A percentile compares a stretch with the other conserved stretches of the same genome.
Conservation (phyloP, 345 rosid species). For the Combretum micranthum region DNA sequence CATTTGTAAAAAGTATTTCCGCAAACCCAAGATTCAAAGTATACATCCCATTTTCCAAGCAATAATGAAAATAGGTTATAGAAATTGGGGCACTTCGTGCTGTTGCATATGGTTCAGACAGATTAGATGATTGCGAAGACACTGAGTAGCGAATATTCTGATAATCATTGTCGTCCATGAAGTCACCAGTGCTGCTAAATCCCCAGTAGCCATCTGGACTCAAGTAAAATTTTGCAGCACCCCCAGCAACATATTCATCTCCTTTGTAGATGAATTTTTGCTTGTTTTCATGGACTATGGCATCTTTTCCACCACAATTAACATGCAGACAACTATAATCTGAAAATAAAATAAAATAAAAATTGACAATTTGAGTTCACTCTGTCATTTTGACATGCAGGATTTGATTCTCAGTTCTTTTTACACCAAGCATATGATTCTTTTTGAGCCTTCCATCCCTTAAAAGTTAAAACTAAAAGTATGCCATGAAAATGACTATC, state of each 20-base stretch:
- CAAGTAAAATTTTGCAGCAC: slow-evolving; percentile 22
- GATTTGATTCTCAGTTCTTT: not conserved
- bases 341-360: slow-evolving; percentile 2
- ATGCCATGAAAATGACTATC: too few species aligned
- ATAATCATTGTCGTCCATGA: slow-evolving; percentile 28
- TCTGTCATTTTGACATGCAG: not conserved
- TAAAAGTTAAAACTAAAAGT: too few species aligned
- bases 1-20: slow-evolving; percentile 36
- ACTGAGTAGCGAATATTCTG: slow-evolving; percentile 7
- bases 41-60: slow-evolving; percentile 47
- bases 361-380: not conserved
- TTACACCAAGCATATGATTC: too few species aligned
- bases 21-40: slow-evolving; percentile 46
- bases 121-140: slow-evolving; percentile 11
- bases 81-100: slow-evolving; percentile 42
- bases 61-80: slow-evolving; percentile 39
- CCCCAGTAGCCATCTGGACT: slow-evolving; percentile 31
- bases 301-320: slow-evolving; percentile 45
- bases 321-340: slow-evolving; percentile 27
- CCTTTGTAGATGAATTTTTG: slow-evolving; percentile 24
- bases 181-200: slow-evolving; percentile 48
- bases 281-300: not conserved
- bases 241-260: slow-evolving; percentile 27
- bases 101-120: slow-evolving; percentile 26
- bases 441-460: too few species aligned